Percentiles rank a stretch among this genome's conserved stretches.
Conservation (phyloP, 495 filamentous ascomycete species). For the Astrothelium macrocarpum region DNA sequence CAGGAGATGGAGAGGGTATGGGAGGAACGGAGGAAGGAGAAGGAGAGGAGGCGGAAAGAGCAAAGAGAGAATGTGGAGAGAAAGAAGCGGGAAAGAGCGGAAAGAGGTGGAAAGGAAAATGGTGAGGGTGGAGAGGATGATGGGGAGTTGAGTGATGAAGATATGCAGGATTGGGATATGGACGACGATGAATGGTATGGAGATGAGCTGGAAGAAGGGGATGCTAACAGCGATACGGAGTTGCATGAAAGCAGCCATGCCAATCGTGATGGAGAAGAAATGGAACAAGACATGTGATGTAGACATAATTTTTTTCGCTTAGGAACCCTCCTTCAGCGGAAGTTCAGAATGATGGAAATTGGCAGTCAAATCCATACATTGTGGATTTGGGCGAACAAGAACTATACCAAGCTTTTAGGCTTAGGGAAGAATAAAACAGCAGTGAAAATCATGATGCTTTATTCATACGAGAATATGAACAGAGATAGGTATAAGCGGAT, state of each 20-base stretch:
- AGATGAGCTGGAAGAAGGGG: conserved; percentile 47
- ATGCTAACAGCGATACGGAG: conserved; percentile 15
- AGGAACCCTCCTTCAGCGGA: too few relatives aligned
- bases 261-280: conserved; percentile 17
- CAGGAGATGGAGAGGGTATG: conserved; percentile 69
- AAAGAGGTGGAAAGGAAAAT: conserved; percentile 38
- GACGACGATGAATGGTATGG: conserved; percentile 48
- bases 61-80: conserved; percentile 82
- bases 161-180: conserved; percentile 45
- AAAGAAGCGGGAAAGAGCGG: conserved; percentile 57
- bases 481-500: too few relatives aligned
- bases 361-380: too few relatives aligned
- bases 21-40: conserved; percentile 67
- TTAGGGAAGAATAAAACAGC: too few relatives aligned
- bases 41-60: conserved; percentile 65
- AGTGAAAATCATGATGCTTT: too few relatives aligned
- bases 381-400: too few relatives aligned
- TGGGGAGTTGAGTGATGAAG: conserved; percentile 47
- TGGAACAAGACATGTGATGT: conserved; percentile 23
- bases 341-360: too few relatives aligned
- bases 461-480: too few relatives aligned
- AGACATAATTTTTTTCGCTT: neutral
- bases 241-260: neutral
- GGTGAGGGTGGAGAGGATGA: conserved; percentile 41
- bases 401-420: too few relatives aligned